Evolutionary conservation across 1,139 yeast genomes (phyloP).

Genomic region (Hyphopichia pseudoburtonii): DNA sequence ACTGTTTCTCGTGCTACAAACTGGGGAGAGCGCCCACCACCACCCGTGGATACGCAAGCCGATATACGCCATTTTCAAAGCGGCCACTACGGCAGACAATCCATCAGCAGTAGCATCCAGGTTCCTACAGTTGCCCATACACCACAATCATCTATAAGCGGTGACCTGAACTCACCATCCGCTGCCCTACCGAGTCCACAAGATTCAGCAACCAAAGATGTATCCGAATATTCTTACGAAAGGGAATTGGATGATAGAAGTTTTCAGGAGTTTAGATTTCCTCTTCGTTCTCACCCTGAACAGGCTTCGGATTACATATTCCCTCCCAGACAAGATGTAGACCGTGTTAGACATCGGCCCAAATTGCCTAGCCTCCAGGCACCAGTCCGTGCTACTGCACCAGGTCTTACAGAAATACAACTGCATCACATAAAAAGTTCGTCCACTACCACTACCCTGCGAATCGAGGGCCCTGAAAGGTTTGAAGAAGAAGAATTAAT

Average conservation of each 20-base stretch:
- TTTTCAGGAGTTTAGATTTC: neutral
- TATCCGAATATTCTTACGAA: neutral
- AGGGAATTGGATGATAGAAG: neutral
- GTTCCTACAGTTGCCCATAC: neutral
- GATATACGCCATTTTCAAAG: too few relatives aligned
- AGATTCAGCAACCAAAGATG: neutral
- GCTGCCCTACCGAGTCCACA: conserved; percentile 2
- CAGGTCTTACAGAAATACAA: neutral
- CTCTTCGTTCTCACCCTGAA: neutral
- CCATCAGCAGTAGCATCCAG: neutral
- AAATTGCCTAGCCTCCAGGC: neutral
- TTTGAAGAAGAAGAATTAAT: conserved; percentile 1
- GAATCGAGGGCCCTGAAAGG: neutral
- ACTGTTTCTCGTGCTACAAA: too few relatives aligned
- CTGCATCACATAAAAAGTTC: neutral
- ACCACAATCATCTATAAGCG: neutral
- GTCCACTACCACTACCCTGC: neutral
- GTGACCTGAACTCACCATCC: neutral
- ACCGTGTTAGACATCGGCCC: too few relatives aligned
- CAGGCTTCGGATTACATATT: neutral
- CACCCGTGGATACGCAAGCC: too few relatives aligned
- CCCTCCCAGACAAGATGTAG: neutral
- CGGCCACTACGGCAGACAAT: neutral
- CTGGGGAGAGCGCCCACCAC: too few relatives aligned
- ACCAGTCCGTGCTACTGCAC: too few relatives aligned